Evolutionary conservation across 345 rosid genomes (phyloP), one percentile per base, ranked within the genome.

Genomic region (Brassica carinata): DNA sequence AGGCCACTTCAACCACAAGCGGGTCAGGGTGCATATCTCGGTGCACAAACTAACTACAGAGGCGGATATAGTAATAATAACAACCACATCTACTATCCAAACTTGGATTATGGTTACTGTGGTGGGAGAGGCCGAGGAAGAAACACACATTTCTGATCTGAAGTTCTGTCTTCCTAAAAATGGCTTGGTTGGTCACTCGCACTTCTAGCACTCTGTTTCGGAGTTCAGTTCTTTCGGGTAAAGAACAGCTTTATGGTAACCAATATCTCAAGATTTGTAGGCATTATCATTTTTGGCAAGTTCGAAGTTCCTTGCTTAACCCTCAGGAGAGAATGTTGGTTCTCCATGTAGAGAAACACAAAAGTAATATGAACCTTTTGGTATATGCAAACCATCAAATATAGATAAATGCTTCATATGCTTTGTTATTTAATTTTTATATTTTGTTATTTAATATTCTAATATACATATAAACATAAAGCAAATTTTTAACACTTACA

Each of bases 1-100:
- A 81, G 77, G 62, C 64, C 63, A 58, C 77, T 64, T 71, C 77
- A 10, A 40, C 80, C 26, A 71, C 80, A 75, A 75, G 77, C 80
- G 1, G 83, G 77, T 19, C 77, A 81, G 4, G 80, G 83, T 65
- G 80, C 72, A 18, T 75, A 81, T 81, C 83, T 81, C 53, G 83
- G 73, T 64, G 83, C 80, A 40, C 83, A 81, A 76, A 9, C 63
- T 64, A 81, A 75, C 45, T 70, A 75, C 72, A 36, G 79, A 63
- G 83, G 67, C 10, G 72, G 72, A 13, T 74, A 74, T 33, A 4
- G 69, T 7, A 45, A 59, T 10, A 33, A 71, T 29, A 71, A 77
- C 61, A 65, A 72, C 51, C 51, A 14, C 45, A 34, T 34, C 72
- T 7, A 77, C 43, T 62, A 48, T 36, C 11, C 71, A 63, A 81